These are phyloP conservation scores for Heliamphora pulchella DNA, from an alignment of 179 eudicot species.

Conservation along the genomic window DNA sequence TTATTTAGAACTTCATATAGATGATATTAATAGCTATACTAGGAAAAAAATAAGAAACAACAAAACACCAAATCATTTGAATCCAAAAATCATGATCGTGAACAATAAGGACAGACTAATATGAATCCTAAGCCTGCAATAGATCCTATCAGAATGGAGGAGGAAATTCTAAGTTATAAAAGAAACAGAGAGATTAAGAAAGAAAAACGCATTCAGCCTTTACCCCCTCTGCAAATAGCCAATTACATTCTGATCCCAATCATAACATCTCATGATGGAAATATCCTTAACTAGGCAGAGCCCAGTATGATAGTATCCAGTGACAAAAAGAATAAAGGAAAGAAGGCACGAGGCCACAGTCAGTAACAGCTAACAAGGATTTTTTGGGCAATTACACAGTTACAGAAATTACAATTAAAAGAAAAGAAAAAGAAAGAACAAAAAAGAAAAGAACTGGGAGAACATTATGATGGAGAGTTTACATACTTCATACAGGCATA, in stretches of 20 bases:
- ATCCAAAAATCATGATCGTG: background rate
- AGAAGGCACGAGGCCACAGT: background rate
- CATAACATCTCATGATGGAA: background rate
- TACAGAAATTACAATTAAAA: background rate
- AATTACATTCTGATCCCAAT: constrained; percentile 6
- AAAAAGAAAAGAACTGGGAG: background rate
- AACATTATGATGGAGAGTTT: background rate
- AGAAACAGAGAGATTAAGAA: background rate
- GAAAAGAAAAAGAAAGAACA: background rate
- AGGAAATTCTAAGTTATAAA: background rate
- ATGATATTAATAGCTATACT: background rate
- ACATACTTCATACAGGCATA: constrained; percentile 94
- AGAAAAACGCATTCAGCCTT: background rate
- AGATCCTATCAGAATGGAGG: background rate
- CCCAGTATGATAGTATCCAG: background rate
- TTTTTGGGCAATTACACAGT: no score
- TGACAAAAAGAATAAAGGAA: background rate
- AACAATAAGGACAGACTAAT: background rate
- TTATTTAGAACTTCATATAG: background rate
- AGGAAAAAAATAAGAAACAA: background rate
- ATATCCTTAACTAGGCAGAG: background rate
- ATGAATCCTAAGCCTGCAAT: background rate
- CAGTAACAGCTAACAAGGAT: background rate
- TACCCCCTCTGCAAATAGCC: background rate
- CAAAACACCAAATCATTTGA: background rate